Percentiles rank a stretch among this genome's conserved stretches.
These are phyloP conservation scores for Zangia roseola DNA, from an alignment of 768 basidiomycete genomes.

Conservation along the genomic window DNA sequence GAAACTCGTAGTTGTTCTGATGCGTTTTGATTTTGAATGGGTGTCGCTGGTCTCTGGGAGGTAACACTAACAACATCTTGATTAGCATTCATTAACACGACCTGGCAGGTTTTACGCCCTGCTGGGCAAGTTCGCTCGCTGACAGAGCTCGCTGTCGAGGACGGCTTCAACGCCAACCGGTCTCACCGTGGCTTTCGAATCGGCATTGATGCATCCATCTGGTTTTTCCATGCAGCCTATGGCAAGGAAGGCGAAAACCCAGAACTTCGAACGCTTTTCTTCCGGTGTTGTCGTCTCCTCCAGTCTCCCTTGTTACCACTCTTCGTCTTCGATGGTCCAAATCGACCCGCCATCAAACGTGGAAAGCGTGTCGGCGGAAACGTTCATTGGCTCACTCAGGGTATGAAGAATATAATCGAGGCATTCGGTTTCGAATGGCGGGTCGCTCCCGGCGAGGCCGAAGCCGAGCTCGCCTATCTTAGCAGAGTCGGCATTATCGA, in stretches of 20 bases:
- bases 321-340: constrained; percentile 91
- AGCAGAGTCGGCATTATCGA: constrained; percentile 83
- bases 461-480: constrained; percentile 88
- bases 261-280: constrained; percentile 79
- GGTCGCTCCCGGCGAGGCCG: constrained; percentile 89
- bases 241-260: constrained; percentile 84
- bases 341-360: constrained; percentile 78
- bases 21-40: constrained; percentile 35
- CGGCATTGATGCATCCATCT: constrained; percentile 83
- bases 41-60: constrained; percentile 52
- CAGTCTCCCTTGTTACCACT: constrained; percentile 79
- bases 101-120: constrained; percentile 59
- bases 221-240: constrained; percentile 74
- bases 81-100: neutral
- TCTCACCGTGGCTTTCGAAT: constrained; percentile 72
- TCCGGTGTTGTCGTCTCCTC: constrained; percentile 78
- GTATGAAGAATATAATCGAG: constrained; percentile 76
- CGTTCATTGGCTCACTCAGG: constrained; percentile 63
- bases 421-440: constrained; percentile 82
- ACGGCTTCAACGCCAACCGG: constrained; percentile 71
- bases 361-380: constrained; percentile 68
- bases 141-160: constrained; percentile 68
- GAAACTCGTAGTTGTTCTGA: neutral
- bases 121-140: constrained; percentile 72
- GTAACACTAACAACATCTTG: too few relatives aligned